Conservation (phyloP, 495 filamentous ascomycete species). For the Darksidea phi region DNA sequence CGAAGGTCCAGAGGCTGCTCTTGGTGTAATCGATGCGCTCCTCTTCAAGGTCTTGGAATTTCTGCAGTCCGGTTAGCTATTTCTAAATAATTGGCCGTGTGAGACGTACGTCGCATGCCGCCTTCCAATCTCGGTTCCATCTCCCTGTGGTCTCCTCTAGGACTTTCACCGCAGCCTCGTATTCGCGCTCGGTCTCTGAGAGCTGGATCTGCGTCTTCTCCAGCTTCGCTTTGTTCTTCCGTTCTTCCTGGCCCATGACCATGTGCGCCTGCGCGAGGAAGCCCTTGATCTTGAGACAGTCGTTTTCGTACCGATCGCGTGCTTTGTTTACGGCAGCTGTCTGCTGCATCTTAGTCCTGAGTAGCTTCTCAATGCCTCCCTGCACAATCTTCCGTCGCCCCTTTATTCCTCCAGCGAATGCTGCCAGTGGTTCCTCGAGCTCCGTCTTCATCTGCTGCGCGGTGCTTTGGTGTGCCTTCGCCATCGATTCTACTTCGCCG, state of each 20-base stretch:
- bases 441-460: conserved; percentile 94
- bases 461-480: conserved; percentile 85
- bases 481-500: conserved; percentile 90
- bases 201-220: conserved; percentile 98
- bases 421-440: conserved; percentile 89
- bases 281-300: conserved; percentile 96
- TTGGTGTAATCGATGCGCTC: conserved; percentile 96
- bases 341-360: conserved; percentile 90
- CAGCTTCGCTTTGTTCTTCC: conserved; percentile 97
- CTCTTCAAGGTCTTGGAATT: conserved; percentile 99
- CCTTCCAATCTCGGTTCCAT: conserved; percentile 98
- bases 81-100: not conserved
- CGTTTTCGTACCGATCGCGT: conserved; percentile 91
- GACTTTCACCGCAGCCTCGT: conserved; percentile 84
- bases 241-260: conserved; percentile 99
- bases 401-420: conserved; percentile 90
- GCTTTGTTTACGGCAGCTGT: conserved; percentile 92
- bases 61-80: conserved; percentile 52
- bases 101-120: conserved; percentile 74
- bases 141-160: conserved; percentile 94
- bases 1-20: conserved; percentile 95
- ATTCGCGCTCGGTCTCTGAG: conserved; percentile 84
- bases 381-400: conserved; percentile 96
- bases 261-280: conserved; percentile 98
- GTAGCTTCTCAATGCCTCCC: conserved; percentile 82